Evolutionary conservation across 2,329 filamentous ascomycete species (phyloP).

Genomic region (Exserohilum turcica): DNA sequence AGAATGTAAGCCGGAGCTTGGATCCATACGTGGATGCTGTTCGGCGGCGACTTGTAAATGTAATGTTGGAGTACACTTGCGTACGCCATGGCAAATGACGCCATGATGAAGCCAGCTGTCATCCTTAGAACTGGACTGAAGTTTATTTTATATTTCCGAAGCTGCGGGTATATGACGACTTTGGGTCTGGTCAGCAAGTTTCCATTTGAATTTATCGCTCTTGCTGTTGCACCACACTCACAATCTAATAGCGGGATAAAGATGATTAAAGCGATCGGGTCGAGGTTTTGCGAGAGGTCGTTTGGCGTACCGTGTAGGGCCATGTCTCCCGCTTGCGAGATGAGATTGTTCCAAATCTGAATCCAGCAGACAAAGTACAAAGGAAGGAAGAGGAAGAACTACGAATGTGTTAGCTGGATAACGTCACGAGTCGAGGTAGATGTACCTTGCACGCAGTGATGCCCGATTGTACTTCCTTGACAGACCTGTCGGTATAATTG

Average conservation of each 20-base stretch:
- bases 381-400: conserved; percentile 18
- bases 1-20: conserved; percentile 48
- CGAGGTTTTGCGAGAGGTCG: conserved; percentile 36
- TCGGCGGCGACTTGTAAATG: conserved; percentile 38
- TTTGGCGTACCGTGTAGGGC: conserved; percentile 35
- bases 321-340: conserved; percentile 41
- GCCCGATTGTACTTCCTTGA: conserved; percentile 13
- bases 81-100: conserved; percentile 28
- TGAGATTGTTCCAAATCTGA: conserved; percentile 40
- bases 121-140: conserved; percentile 34
- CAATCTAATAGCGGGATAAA: conserved; percentile 32
- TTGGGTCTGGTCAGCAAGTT: not conserved
- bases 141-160: conserved; percentile 22
- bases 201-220: not conserved
- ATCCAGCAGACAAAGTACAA: conserved; percentile 38
- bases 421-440: not conserved
- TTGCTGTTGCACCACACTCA: not conserved
- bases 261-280: conserved; percentile 30
- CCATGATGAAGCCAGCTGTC: conserved; percentile 28
- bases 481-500: conserved; percentile 10
- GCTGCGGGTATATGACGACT: conserved; percentile 23
- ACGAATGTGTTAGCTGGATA: not conserved
- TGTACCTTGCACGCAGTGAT: conserved; percentile 17
- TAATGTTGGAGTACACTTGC: conserved; percentile 33
- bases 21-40: conserved; percentile 46